Evolutionary conservation across 108 stramenopile genomes (phyloP), one percentile per base, ranked within the genome.

Genomic region (Cyclostephanos tholiformis): DNA sequence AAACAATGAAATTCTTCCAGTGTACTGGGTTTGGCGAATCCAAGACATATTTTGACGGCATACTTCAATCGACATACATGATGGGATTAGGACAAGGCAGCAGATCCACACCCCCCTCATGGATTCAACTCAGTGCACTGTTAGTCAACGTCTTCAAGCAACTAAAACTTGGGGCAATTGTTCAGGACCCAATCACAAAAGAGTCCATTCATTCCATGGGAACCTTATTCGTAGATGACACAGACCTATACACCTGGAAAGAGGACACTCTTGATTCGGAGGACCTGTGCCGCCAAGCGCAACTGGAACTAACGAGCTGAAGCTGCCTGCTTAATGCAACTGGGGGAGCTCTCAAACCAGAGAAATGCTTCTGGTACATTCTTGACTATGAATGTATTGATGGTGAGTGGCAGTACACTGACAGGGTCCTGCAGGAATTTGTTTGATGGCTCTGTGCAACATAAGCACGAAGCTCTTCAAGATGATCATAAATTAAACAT

Each of bases 241-340:
- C 56, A 2, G 56, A 57, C 26, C 25, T 57, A 2, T 57, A 57
- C 25, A 57, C 56, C 20, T 57, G 56, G 56, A 10, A n/a, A n/a
- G n/a, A n/a, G n/a, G n/a, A n/a, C n/a, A n/a, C n/a, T n/a, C n/a
- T 57, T 25, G 12, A 57, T 12, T 3, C 26, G 23, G 12, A 8
- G 20, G 50, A n/a, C n/a, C n/a, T n/a, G n/a, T n/a, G n/a, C n/a
- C n/a, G n/a, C n/a, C n/a, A n/a, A n/a, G n/a, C n/a, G n/a, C n/a
- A n/a, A n/a, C n/a, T n/a, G n/a, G n/a, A n/a, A 20, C 10, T 57
- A 4, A 23, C 2, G 23, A 2, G 7, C 5, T 57, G 56, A 23
- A 12, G 23, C 19, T 12, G 26, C 2, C 22, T 57, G 20, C 56
- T 26, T 23, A 57, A 25, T 8, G 22, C 22, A 6, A 57, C 25